phyloP scores from a whole-genome alignment of 768 basidiomycete species.

The Naganishia friedmannii region DNA sequence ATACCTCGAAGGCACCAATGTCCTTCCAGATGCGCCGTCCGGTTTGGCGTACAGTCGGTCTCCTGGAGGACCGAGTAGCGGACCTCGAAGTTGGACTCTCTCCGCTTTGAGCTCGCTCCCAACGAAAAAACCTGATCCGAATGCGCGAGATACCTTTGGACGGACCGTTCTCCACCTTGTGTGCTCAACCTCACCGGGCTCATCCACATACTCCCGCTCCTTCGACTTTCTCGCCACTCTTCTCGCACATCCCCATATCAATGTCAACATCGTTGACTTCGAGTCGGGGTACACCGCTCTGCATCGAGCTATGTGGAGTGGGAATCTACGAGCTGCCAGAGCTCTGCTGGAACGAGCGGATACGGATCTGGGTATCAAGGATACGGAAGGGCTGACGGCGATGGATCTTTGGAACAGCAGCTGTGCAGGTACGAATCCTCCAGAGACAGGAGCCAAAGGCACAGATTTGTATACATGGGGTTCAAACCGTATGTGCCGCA shows the following conservation, averaged over 20 bases:
- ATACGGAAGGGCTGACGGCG: conserved; percentile 79
- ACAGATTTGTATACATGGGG: conserved; percentile 85
- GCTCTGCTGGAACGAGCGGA: conserved; percentile 73
- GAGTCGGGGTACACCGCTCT: conserved; percentile 91
- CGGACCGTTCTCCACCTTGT: conserved; percentile 71
- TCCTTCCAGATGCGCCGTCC: conserved; percentile 14
- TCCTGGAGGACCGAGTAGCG: conserved; percentile 5
- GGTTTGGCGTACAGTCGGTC: conserved; percentile 18
- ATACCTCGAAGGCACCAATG: conserved; percentile 33
- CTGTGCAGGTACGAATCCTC: conserved; percentile 59
- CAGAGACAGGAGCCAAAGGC: conserved; percentile 43
- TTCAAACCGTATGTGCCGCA: conserved; percentile 58
- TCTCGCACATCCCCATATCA: conserved; percentile 69
- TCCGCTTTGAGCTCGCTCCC: not conserved
- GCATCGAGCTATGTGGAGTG: conserved; percentile 78
- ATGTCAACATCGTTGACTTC: conserved; percentile 72
- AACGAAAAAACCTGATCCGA: conserved; percentile 43
- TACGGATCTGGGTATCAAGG: conserved; percentile 69
- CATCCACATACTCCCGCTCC: conserved; percentile 58
- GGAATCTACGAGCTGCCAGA: conserved; percentile 61
- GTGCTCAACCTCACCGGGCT: conserved; percentile 56
- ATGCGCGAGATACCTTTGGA: conserved; percentile 48
- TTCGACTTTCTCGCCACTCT: conserved; percentile 75
- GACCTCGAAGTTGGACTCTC: conserved; percentile 30
- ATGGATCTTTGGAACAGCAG: conserved; percentile 93